phyloP scores from a whole-genome alignment of 1,139 yeast genomes.

The Taphrina betulina region DNA sequence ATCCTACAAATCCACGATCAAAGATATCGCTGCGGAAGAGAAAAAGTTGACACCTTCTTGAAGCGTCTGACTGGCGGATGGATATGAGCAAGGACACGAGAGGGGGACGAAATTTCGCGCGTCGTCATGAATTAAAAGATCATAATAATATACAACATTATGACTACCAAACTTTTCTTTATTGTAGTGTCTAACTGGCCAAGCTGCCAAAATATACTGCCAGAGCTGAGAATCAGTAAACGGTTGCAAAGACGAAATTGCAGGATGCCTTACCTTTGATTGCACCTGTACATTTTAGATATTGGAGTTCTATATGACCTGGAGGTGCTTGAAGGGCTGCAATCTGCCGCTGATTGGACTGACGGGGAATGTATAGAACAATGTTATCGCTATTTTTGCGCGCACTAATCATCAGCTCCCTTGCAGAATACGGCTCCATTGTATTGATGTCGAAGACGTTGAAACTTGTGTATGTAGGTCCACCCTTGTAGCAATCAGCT shows the following conservation, averaged over 20 bases:
- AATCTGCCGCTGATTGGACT: constrained; percentile 27
- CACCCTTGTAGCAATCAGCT: constrained; percentile 24
- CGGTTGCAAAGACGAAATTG: no score
- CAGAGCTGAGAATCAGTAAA: no score
- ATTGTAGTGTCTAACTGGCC: no score
- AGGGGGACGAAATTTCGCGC: no score
- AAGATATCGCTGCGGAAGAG: constrained; percentile 14
- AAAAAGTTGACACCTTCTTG: constrained; percentile 2
- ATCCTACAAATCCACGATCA: background rate
- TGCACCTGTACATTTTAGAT: constrained; percentile 26
- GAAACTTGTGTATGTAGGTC: constrained; percentile 29
- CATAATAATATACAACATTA: no score
- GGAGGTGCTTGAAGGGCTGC: constrained; percentile 20
- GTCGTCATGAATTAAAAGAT: no score
- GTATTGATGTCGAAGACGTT: constrained; percentile 28
- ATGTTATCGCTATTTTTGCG: constrained; percentile 13
- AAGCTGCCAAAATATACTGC: no score
- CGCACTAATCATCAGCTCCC: constrained; percentile 15
- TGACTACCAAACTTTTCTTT: no score
- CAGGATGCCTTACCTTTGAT: constrained; percentile 18
- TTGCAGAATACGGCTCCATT: constrained; percentile 34
- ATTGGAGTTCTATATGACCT: constrained; percentile 28
- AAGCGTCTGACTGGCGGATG: no score
- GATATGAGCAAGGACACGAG: no score
- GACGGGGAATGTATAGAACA: constrained; percentile 32